Percentiles rank a stretch among this genome's conserved stretches.
Evolutionary conservation across 225 moss, liverwort and hornwort species (phyloP).

Genomic region (Physcomitrellopsis africana): DNA sequence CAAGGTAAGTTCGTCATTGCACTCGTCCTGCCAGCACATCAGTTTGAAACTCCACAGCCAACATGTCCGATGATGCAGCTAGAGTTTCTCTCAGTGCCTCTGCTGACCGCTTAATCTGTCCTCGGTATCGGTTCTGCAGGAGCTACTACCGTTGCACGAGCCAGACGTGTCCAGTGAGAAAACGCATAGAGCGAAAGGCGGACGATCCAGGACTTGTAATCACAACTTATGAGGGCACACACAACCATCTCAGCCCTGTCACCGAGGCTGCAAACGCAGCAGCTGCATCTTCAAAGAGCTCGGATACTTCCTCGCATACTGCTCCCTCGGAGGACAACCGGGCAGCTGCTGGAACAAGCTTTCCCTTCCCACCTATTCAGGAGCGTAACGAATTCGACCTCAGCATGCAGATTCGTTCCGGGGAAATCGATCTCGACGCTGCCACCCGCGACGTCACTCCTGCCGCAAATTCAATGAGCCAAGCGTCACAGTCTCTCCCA

Average conservation of each 20-base stretch:
- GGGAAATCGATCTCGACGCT: conserved; percentile 13
- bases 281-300: conserved; percentile 29
- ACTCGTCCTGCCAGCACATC: not conserved
- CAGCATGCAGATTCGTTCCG: conserved; percentile 43
- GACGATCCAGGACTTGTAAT: conserved; percentile 62
- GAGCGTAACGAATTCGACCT: conserved; percentile 59
- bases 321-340: conserved; percentile 39
- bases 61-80: not conserved
- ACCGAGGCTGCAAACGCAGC: conserved; percentile 20
- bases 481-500: conserved; percentile 27
- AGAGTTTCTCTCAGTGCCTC: not conserved
- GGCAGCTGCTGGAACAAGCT: conserved; percentile 27
- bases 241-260: conserved; percentile 60
- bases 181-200: conserved; percentile 59
- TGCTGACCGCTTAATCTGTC: not conserved
- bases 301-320: conserved; percentile 31
- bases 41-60: not conserved
- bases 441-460: conserved; percentile 20
- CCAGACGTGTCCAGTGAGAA: conserved; percentile 60
- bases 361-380: conserved; percentile 33
- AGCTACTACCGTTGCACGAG: conserved; percentile 71
- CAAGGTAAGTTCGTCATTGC: conserved; percentile 33
- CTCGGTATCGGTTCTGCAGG: conserved; percentile 31
- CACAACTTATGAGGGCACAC: conserved; percentile 66
- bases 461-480: not conserved